Base-by-base conservation (phyloP, 495 filamentous ascomycete species). In the Chlorociboria aeruginascens region DNA sequence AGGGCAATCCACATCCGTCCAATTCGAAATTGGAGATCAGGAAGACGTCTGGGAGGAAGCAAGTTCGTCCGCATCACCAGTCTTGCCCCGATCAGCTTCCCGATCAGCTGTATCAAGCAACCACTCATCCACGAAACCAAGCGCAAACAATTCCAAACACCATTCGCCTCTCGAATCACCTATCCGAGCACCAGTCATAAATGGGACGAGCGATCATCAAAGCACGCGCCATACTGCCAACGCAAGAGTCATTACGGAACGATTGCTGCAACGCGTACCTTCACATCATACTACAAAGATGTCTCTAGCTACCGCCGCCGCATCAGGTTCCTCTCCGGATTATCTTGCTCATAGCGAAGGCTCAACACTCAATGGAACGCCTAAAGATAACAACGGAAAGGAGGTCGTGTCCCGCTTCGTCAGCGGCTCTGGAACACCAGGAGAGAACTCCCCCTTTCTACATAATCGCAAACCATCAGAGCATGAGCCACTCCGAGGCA, bases 241-340 rank as follows among this genome's bases (percentile, higher is more conserved):
- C 43, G 48, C 42, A 29, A 62, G 72, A 45, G 67, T 69, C 35
- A 69, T 81, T 47, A 82, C 78, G 12, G 70, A 76, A 3, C 65
- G 77, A 40, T 62, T 83, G 14, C 66, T 83, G 4, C 72, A 79
- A 56, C 69, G 78, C 43, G 69, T 65, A 30, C 67, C 72, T 7
- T 75, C 73, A 8, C 66, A 75, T 35, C 69, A 74, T 50, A 71
- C 72, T 11, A 78, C 79, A 37, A 71, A 74, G 55, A 79, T 78
- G 73, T 76, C 76, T 29, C 74, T 68, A 11, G 77, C 69, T 6
- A 71, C 69, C 1, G 75, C 68, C 20, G 33, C 29, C 9, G 32
- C 14, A 4, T 40, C 37, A 12, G 68, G 62, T n/a, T 48, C 59
- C 14, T 74, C 66, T 14, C 70, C 57, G 41, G 59, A 59, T 34